phyloP scores from a whole-genome alignment of 1,284 basidiomycete species.

The Malassezia brasiliensis region DNA sequence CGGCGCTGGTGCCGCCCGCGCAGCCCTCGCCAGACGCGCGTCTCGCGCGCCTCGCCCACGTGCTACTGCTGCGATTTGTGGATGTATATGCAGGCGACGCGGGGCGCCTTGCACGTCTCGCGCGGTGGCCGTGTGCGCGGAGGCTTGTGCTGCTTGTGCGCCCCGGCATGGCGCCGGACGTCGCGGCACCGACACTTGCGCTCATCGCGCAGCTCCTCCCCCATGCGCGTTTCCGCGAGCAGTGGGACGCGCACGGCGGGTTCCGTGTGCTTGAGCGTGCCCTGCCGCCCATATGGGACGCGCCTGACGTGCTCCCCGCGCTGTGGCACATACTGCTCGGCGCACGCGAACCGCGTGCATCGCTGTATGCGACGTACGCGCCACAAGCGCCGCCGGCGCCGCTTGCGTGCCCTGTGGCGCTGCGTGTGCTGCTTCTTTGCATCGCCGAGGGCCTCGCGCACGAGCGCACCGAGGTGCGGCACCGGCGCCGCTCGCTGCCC shows the following conservation, averaged over 20 bases:
- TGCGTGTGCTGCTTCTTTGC: constrained; percentile 34
- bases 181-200: constrained; percentile 22
- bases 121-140: constrained; percentile 24
- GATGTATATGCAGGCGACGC: not conserved
- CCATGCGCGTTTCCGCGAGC: constrained; percentile 32
- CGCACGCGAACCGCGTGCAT: constrained; percentile 51
- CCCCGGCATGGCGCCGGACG: constrained; percentile 23
- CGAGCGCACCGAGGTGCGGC: not conserved
- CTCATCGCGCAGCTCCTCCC: constrained; percentile 23
- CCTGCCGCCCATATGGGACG: constrained; percentile 61
- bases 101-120: constrained; percentile 12
- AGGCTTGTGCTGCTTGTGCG: constrained; percentile 39
- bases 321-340: constrained; percentile 58
- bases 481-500: constrained; percentile 11
- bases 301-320: constrained; percentile 55
- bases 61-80: constrained; percentile 20
- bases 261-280: constrained; percentile 63
- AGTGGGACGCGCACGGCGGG: constrained; percentile 53
- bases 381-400: constrained; percentile 1
- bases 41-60: not conserved
- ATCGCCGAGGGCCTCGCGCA: constrained; percentile 24
- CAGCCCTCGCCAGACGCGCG: not conserved
- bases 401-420: constrained; percentile 17
- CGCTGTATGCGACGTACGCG: constrained; percentile 59
- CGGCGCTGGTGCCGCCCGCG: not conserved